Percentiles rank a stretch among this genome's conserved stretches.
Conservation (phyloP, 345 rosid genomes). For the Euphorbia peplus region DNA sequence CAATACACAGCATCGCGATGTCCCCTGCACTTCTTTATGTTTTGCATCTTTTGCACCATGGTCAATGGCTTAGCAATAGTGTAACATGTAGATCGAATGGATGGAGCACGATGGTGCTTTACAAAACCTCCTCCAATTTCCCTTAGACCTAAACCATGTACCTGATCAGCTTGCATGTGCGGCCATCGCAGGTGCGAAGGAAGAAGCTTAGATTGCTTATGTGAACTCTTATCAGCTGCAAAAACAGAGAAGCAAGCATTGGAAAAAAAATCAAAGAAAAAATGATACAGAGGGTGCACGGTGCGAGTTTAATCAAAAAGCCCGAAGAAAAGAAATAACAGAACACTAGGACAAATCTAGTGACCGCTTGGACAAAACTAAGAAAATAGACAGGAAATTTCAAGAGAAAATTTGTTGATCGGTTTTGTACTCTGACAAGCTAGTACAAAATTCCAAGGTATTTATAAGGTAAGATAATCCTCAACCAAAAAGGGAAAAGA, state of each 20-base stretch:
- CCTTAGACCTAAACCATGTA: constrained; percentile 77
- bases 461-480: no score
- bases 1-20: constrained; percentile 98
- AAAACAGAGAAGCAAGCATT: constrained; percentile 9
- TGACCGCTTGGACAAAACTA: no score
- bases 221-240: constrained; percentile 42
- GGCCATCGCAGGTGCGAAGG: constrained; percentile 92
- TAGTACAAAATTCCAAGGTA: no score
- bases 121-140: constrained; percentile 98
- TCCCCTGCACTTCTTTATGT: constrained; percentile 82
- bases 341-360: no score
- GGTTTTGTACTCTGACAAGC: no score
- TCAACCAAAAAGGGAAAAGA: no score
- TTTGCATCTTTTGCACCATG: constrained; percentile 98
- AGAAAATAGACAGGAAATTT: no score
- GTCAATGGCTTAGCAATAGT: constrained; percentile 91
- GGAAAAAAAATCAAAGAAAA: background rate
- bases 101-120: constrained; percentile 92
- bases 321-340: no score
- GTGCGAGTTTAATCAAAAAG: no score
- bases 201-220: constrained; percentile 36
- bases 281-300: no score
- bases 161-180: constrained; percentile 85
- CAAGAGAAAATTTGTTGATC: no score
- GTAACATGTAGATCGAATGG: constrained; percentile 84